Base-by-base conservation (phyloP, 306 rosid species). In the Sesbania bispinosa region DNA sequence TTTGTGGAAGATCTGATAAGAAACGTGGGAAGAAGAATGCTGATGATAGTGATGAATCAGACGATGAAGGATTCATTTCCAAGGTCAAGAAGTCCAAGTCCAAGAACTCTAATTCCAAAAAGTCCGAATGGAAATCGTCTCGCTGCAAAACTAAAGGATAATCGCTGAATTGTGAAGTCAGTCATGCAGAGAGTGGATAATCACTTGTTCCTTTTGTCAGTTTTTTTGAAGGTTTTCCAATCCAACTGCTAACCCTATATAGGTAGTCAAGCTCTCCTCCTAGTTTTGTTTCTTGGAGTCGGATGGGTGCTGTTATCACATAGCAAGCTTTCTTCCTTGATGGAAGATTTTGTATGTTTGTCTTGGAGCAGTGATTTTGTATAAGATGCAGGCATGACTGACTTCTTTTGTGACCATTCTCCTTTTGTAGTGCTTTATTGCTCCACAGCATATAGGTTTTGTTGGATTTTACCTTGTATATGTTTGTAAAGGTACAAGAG, bases 41-140 rank as follows among this genome's bases (percentile, higher is more conserved):
- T 4, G 70, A 77, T 43, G 73, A 51, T 16, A 78, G 86, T 1
- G 92, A 79, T 45, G 97, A 83, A 33, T 87, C 93, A 1, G 98
- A 88, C 6, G 82, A 79, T 23, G 90, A 88, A 18, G 84, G 62
- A 39, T 74, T 75, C 73, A 53, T 9, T 57, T 62, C 86, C 20
- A 87, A 90, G 82, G 79, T 75, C 33, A 86, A 85, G 77, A 74
- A 71, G 20, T 20, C 60, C 0, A 85, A 83, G 77, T 73, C 86
- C n/a, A n/a, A n/a, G n/a, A n/a, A n/a, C n/a, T n/a, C n/a, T n/a
- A n/a, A n/a, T n/a, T n/a, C n/a, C 48, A 80, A 50, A 27, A 87
- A 79, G 65, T 39, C 81, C 3, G 13, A 53, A 1, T 32, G 41
- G 67, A 81, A 88, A 61, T 32, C 59, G 48, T 58, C 71, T 46